These are phyloP conservation scores for Penicillium macrosclerotiorum DNA, from an alignment of 495 filamentous ascomycete species.

Conservation along the genomic window DNA sequence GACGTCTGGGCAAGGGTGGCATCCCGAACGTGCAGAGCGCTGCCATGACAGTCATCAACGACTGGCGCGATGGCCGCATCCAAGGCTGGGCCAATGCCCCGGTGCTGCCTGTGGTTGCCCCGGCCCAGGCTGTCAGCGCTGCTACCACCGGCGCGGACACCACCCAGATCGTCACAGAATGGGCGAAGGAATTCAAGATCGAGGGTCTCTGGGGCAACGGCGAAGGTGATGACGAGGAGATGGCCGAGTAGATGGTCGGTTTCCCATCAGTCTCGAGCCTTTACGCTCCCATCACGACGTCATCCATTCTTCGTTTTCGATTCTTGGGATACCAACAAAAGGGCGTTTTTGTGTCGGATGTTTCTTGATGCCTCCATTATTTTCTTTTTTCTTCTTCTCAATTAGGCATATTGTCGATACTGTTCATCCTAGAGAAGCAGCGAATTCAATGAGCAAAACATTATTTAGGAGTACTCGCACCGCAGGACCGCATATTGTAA, in stretches of 20 bases:
- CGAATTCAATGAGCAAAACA: constrained; percentile 3
- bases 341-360: constrained; percentile 27
- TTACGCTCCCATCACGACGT: constrained; percentile 19
- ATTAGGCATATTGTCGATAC: constrained; percentile 10
- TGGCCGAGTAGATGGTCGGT: constrained; percentile 36
- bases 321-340: constrained; percentile 38
- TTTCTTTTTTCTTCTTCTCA: neutral
- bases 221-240: constrained; percentile 43
- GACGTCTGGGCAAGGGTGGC: constrained; percentile 83
- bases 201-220: constrained; percentile 87
- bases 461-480: too few relatives aligned
- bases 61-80: constrained; percentile 94
- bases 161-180: constrained; percentile 85
- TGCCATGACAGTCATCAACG: constrained; percentile 87
- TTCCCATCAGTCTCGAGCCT: neutral
- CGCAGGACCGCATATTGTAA: too few relatives aligned
- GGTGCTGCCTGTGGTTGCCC: constrained; percentile 51
- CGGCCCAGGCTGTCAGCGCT: constrained; percentile 28
- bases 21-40: constrained; percentile 85
- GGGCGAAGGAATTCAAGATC: constrained; percentile 94
- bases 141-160: constrained; percentile 52
- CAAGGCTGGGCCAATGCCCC: constrained; percentile 89
- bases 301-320: constrained; percentile 26
- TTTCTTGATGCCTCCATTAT: neutral
- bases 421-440: neutral